Base-by-base conservation (phyloP, 192 early-diverging fungal genomes). In the Podila horticola region DNA sequence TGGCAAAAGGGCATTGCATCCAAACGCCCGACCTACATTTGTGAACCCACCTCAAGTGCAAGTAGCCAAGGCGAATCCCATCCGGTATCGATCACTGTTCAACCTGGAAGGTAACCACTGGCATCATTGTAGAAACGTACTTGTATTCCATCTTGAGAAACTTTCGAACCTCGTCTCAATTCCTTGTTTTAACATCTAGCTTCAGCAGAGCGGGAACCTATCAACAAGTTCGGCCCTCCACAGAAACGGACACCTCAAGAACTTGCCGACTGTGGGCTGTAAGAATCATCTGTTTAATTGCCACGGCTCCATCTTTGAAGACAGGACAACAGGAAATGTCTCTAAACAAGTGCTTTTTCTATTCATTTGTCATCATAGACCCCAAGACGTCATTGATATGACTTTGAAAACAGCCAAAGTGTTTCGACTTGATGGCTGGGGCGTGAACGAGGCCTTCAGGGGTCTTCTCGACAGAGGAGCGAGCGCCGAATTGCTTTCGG, bases 371-470 rank as follows among this genome's bases (percentile, higher is more conserved):
- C 19, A 31, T 26, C 3, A 31, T 49, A 87, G 86, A 20, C 51
- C 84, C 12, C 12, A 55, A 3, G 75, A 82, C 55, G 58, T 72
- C 0, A 36, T 87, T 15, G 31, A 55, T 0, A 83, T 88, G 84
- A 76, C 74, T 2, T 17, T 73, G 11, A 19, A 20, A 13, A 62
- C 17, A 5, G 87, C 87, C 8, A 61, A 34, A 22, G 15, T n/a
- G 5, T 86, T 74, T 41, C 59, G 34, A 7, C 79, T 86, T 34
- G 51, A 62, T 12, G 55, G 59, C n/a, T 92, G 90, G 89, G 91
- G 89, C 10, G 62, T 74, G 20, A 50, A 66, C 3, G 83, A 91
- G 19, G 91, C 91, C 0, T 62, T 72, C 11, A 24, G 74, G 8
- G 79, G 59, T 19, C 33, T 93, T 29, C 12, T 91, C 0, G 59